phyloP scores from a whole-genome alignment of 2,329 filamentous ascomycete species.

The Allantophomopsis cytisporea region DNA sequence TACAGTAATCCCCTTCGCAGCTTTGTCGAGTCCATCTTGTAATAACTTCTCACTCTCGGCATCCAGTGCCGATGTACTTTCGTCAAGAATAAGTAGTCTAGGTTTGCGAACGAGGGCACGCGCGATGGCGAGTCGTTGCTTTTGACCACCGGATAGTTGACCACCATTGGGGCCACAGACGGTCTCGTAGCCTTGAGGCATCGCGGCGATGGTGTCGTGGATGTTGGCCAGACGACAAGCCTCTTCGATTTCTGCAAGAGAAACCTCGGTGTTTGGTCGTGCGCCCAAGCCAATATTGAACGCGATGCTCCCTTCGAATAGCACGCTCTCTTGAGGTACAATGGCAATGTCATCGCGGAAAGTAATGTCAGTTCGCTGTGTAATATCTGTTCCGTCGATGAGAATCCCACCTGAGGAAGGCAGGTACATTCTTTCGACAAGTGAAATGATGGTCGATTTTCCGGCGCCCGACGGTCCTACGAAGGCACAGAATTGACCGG shows the following conservation, averaged over 20 bases:
- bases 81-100: constrained; percentile 38
- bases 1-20: constrained; percentile 52
- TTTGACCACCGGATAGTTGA: constrained; percentile 37
- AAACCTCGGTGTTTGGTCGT: constrained; percentile 27
- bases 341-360: constrained; percentile 40
- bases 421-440: constrained; percentile 35
- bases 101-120: constrained; percentile 38
- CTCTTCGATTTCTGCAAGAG: constrained; percentile 26
- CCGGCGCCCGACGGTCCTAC: constrained; percentile 54
- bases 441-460: constrained; percentile 50
- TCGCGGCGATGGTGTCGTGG: constrained; percentile 34
- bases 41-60: constrained; percentile 41
- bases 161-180: constrained; percentile 30
- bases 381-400: constrained; percentile 24
- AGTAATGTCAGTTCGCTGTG: constrained; percentile 22
- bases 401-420: constrained; percentile 15
- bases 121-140: constrained; percentile 40
- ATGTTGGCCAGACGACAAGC: constrained; percentile 37
- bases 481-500: constrained; percentile 48
- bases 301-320: constrained; percentile 40
- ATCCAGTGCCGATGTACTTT: constrained; percentile 42
- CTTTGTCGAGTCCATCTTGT: constrained; percentile 54
- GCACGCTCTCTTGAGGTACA: constrained; percentile 42
- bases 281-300: constrained; percentile 44
- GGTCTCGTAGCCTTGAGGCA: constrained; percentile 35